Evolutionary conservation across 805 yeast species (phyloP).

Genomic region (Kodamaea laetipori): DNA sequence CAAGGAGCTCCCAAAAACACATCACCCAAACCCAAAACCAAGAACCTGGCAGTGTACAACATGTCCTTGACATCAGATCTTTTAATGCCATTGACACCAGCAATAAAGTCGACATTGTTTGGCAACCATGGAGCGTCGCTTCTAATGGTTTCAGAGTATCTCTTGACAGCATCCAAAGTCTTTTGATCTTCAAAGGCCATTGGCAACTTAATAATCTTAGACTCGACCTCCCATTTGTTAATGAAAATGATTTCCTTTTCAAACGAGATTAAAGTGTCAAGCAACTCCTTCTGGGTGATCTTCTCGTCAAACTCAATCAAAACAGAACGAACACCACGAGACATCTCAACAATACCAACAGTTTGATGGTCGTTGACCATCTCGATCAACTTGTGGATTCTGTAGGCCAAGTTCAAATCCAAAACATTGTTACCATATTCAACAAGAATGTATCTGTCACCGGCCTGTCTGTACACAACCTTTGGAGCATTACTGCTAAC

Average conservation of each 20-base stretch:
- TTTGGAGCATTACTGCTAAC: conserved; percentile 58
- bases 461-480: conserved; percentile 92
- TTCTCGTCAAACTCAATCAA: conserved; percentile 79
- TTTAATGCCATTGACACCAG: conserved; percentile 78
- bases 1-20: conserved; percentile 98
- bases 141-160: conserved; percentile 93
- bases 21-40: conserved; percentile 95
- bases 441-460: conserved; percentile 88
- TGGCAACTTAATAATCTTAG: conserved; percentile 82
- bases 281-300: conserved; percentile 61
- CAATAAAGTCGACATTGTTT: conserved; percentile 93
- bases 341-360: conserved; percentile 88
- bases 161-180: conserved; percentile 83
- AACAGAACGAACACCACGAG: conserved; percentile 95
- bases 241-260: conserved; percentile 75
- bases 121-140: conserved; percentile 97
- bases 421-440: conserved; percentile 90
- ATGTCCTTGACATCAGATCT: conserved; percentile 78
- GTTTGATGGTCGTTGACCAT: conserved; percentile 67
- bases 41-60: conserved; percentile 84
- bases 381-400: conserved; percentile 80
- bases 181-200: conserved; percentile 95
- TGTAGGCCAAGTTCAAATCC: conserved; percentile 82
- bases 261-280: conserved; percentile 67
- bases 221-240: conserved; percentile 82